These are phyloP conservation scores for Boletus pseudopeckii DNA, from an alignment of 768 basidiomycete species.

Conservation along the genomic window DNA sequence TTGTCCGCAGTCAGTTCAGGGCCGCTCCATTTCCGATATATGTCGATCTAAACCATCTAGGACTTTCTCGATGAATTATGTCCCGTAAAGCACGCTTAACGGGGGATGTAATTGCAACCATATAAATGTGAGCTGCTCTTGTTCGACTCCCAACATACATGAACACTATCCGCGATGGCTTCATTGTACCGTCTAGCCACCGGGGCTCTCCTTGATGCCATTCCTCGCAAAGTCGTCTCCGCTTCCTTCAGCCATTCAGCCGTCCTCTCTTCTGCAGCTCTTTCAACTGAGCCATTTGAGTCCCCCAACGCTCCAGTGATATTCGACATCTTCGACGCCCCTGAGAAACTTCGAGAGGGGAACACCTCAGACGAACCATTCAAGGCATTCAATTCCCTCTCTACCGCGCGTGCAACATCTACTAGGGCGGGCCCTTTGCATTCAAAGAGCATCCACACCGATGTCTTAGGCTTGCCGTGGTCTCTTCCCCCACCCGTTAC, in stretches of 20 bases:
- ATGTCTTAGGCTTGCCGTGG: slow-evolving; percentile 17
- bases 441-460: slow-evolving; percentile 2
- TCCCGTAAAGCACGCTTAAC: not conserved
- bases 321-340: slow-evolving; percentile 53
- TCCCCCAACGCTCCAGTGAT: slow-evolving; percentile 31
- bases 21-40: slow-evolving; percentile 22
- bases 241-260: slow-evolving; percentile 16
- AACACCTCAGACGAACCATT: slow-evolving; percentile 24
- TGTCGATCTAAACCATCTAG: not conserved
- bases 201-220: slow-evolving; percentile 2
- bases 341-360: slow-evolving; percentile 38
- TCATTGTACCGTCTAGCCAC: slow-evolving; percentile 6
- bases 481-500: slow-evolving; percentile 44
- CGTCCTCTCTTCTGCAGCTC: slow-evolving; percentile 3
- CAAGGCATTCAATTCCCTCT: not conserved
- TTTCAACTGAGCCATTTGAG: slow-evolving; percentile 1
- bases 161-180: slow-evolving; percentile 12
- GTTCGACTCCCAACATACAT: not conserved
- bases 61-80: not conserved
- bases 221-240: slow-evolving; percentile 10
- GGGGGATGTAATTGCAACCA: not conserved
- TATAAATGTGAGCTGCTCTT: slow-evolving; percentile 18
- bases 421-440: slow-evolving; percentile 5
- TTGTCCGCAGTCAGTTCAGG: slow-evolving; percentile 9
- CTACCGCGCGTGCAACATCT: slow-evolving; percentile 4